These are phyloP conservation scores for Fragilaria crotonensis DNA, from an alignment of 108 stramenopile species.

Conservation along the genomic window DNA sequence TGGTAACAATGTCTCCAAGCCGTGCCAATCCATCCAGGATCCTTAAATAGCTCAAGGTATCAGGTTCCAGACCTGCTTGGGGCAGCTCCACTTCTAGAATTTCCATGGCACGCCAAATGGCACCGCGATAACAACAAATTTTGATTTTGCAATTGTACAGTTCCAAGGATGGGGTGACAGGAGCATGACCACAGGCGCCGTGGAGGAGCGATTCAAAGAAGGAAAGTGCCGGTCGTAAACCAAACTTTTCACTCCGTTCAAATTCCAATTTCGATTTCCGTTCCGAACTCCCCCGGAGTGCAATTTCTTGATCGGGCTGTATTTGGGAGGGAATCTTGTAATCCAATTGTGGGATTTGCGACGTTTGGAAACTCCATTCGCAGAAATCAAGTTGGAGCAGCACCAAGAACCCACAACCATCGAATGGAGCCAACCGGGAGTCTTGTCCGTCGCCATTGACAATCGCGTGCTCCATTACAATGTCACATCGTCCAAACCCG, in stretches of 20 bases:
- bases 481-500: not conserved
- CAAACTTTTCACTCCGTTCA: constrained; percentile 47
- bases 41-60: constrained; percentile 60
- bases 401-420: too few species aligned
- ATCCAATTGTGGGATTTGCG: constrained; percentile 57
- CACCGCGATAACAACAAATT: constrained; percentile 74
- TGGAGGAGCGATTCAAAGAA: constrained; percentile 80
- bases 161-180: constrained; percentile 55
- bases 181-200: constrained; percentile 83
- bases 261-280: constrained; percentile 47
- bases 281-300: constrained; percentile 7
- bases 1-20: constrained; percentile 47
- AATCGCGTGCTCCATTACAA: not conserved
- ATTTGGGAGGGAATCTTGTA: constrained; percentile 66
- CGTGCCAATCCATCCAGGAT: constrained; percentile 59
- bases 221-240: constrained; percentile 43
- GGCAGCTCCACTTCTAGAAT: constrained; percentile 71
- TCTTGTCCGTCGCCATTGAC: not conserved
- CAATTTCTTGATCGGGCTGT: constrained; percentile 14
- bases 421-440: not conserved
- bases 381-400: too few species aligned
- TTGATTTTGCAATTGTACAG: constrained; percentile 69
- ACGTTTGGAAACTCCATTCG: too few species aligned
- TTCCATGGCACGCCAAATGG: constrained; percentile 73
- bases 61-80: constrained; percentile 48